Base-by-base conservation (phyloP, 306 rosid species). In the Corylus heterophylla region DNA sequence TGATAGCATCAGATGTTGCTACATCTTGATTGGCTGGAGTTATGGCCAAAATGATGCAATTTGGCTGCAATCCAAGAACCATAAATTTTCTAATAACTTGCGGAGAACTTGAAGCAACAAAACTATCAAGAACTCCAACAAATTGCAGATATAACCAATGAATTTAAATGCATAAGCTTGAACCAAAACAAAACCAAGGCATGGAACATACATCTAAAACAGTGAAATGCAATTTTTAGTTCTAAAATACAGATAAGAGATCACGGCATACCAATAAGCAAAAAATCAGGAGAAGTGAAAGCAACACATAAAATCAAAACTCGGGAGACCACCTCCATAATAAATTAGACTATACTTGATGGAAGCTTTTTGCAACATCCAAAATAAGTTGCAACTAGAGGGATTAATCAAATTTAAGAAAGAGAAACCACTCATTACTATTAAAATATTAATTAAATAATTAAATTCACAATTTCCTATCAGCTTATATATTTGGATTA, bases 11-110 rank as follows among this genome's bases (percentile, higher is more conserved):
- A 83, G 97, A 94, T 66, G 98, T 92, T 76, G 98, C 98, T 69
- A 94, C 63, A 70, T 92, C 98, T 81, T 92, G 98, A 89, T 94
- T 94, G 45, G 98, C 98, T 4, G 98, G 94, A 80, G 97, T 92
- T 83, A 90, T 90, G 63, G 98, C 97, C 88, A 94, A 83, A 82
- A 94, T 94, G 45, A 94, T 72, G 86, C 97, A 92, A 81, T 90
- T 94, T 52, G 94, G 98, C 98, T 94, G 93, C 84, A 84, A 72
- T 72, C 12, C 47, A 59, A 81, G 42, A 62, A 8, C 11, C 71
- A 78, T 16, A 44, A 62, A 4, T 20, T 48, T 45, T 48, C 59
- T 4, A 12, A 75, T 39, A 52, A 61, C 25, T 78, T 27, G 77
- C 59, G 39, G 66, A 12, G 47, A 69, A 5, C 29, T 64, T 48